phyloP scores from a whole-genome alignment of 2,329 filamentous ascomycete genomes.

The Penicillium digitatum region DNA sequence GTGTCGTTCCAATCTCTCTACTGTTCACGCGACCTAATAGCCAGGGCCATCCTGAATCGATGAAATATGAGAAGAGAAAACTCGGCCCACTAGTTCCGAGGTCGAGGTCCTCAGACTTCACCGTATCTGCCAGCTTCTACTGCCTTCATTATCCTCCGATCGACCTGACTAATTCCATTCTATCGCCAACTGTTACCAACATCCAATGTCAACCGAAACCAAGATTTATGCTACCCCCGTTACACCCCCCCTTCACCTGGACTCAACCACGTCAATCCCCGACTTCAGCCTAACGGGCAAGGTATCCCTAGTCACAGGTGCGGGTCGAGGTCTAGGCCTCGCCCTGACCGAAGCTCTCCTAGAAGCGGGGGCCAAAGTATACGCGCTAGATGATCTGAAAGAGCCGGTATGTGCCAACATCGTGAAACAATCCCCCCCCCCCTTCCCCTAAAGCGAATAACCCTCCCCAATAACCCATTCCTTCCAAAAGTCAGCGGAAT shows the following conservation, averaged over 20 bases:
- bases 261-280: accelerated
- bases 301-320: background rate
- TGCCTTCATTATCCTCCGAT: background rate
- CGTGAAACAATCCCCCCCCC: background rate
- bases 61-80: background rate
- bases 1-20: background rate
- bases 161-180: too few relatives aligned
- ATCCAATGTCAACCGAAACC: background rate
- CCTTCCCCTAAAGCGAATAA: background rate
- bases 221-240: background rate
- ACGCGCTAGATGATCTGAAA: background rate
- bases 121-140: background rate
- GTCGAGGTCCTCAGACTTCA: background rate
- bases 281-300: background rate
- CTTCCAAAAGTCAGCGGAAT: background rate
- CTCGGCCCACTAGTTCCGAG: background rate
- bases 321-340: background rate
- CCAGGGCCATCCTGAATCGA: background rate
- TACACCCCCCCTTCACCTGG: background rate
- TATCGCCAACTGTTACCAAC: background rate
- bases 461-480: background rate
- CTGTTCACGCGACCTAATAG: background rate
- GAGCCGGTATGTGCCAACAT: background rate
- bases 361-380: background rate
- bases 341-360: background rate